Conservation (phyloP, 257 asterid genomes). For the Coffea canephora region DNA sequence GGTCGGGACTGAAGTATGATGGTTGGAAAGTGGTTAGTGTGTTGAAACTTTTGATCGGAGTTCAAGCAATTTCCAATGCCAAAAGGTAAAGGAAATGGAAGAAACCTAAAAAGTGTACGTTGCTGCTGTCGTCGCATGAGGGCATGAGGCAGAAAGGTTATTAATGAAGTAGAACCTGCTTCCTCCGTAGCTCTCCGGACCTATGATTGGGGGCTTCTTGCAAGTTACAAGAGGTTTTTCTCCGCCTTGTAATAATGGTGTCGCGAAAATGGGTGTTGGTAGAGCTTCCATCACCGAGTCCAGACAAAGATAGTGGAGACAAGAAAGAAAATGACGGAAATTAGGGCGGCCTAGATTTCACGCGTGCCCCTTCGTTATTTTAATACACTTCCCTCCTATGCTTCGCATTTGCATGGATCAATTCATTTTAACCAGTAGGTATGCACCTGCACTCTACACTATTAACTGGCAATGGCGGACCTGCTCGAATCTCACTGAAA, state of each 20-base stretch:
- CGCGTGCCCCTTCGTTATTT: conserved; percentile 22
- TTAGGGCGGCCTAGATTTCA: conserved; percentile 64
- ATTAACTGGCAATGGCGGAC: background rate
- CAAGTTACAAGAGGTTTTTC: background rate
- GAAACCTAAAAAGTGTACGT: background rate
- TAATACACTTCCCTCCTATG: background rate
- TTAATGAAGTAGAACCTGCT: background rate
- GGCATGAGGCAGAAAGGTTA: no score
- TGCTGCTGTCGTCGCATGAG: conserved; percentile 6
- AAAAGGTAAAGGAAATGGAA: background rate
- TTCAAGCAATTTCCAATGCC: background rate
- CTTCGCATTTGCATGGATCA: background rate
- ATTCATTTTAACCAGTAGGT: background rate
- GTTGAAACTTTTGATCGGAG: background rate
- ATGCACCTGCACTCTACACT: no score
- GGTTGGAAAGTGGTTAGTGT: background rate
- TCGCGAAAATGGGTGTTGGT: conserved; percentile 36
- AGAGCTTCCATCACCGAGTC: conserved; percentile 26
- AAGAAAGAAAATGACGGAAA: conserved; percentile 52
- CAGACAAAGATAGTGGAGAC: conserved; percentile 69
- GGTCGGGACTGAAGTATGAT: background rate
- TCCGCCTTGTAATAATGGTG: conserved; percentile 33
- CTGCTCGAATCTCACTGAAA: conserved; percentile 60
- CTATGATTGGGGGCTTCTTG: conserved; percentile 31
- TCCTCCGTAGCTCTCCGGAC: background rate